Percentiles rank a stretch among this genome's conserved stretches.
These are phyloP conservation scores for Prunella vulgaris DNA, from an alignment of 257 asterid species.

Conservation along the genomic window DNA sequence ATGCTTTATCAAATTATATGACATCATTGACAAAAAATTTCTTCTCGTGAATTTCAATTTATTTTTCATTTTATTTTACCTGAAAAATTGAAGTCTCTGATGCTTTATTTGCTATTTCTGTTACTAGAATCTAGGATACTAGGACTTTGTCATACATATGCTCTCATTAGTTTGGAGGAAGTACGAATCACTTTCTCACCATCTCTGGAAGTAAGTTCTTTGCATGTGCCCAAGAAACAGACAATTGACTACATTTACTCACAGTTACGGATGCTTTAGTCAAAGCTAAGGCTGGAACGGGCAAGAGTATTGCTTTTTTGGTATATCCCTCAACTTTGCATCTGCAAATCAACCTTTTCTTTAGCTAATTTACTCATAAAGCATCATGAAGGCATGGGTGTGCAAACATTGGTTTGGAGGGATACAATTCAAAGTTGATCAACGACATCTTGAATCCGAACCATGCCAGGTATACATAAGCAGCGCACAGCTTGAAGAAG, in stretches of 20 bases:
- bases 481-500: not conserved
- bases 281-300: slow-evolving; percentile 90
- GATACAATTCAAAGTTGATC: slow-evolving; percentile 81
- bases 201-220: not conserved
- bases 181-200: not conserved
- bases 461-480: slow-evolving; percentile 58
- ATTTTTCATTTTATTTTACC: not conserved
- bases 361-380: slow-evolving; percentile 73
- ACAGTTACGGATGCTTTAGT: slow-evolving; percentile 87
- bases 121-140: not conserved
- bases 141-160: not conserved
- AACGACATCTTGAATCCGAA: slow-evolving; percentile 62
- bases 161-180: not conserved
- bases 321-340: slow-evolving; percentile 35
- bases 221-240: slow-evolving; percentile 16
- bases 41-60: not conserved
- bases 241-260: slow-evolving; percentile 2
- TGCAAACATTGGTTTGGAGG: slow-evolving; percentile 87
- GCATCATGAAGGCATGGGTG: slow-evolving; percentile 82
- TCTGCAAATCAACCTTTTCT: not conserved
- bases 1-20: not conserved
- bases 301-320: slow-evolving; percentile 92
- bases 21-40: not conserved
- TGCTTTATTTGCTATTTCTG: not conserved
- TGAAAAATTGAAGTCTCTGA: no score